Evolutionary conservation across 1,284 basidiomycete species (phyloP), one percentile per base, ranked within the genome.

Genomic region (Sporisorium scitamineum): DNA sequence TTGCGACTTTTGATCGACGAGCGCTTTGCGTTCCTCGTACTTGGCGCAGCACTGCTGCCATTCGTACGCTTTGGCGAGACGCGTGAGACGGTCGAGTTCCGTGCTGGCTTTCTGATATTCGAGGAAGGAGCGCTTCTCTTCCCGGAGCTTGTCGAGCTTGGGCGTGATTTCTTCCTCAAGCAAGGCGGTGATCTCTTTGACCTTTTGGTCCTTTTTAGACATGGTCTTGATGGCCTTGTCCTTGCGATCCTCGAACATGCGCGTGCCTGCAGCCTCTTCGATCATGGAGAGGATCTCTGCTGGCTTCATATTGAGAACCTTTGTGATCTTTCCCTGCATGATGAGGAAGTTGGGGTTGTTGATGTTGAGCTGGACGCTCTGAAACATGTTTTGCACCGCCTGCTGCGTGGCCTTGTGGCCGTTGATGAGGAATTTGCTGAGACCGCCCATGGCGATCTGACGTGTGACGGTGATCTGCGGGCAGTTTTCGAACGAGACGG

Each of bases 301-400:
- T 0, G 97, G 95, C 58, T 94, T 92, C 97, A 99, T 99, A 86
- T 98, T 99, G 61, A 99, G 90, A 2, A 99, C 93, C 90, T 93
- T 86, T 60, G 86, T 85, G 75, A 86, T 87, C 78, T 87, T 87
- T 51, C 97, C 97, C 87, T 99, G 97, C 95, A 99, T 99, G 86
- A 99, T 99, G 70, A 99, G 89, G 87, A 99, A 99, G 85, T 99
- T 99, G 51, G 97, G 97, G 86, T 98, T 99, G 88, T 99, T 99
- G 89, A 99, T 99, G 86, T 99, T 99, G 80, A 99, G 90, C 86
- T 98, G 95, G 0, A 99, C 95, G 41, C 93, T 93, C 86, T 99
- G 97, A 84, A 99, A 99, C 42, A 99, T 89, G 54, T 92, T 94
- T 82, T 97, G 96, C 2, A 99, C 91, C 0, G 89, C 89, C 71